A percentile compares a stretch with the other conserved stretches of the same genome.
phyloP scores from a whole-genome alignment of 1,284 basidiomycete species.

The Phylloboletellus chloephorus region DNA sequence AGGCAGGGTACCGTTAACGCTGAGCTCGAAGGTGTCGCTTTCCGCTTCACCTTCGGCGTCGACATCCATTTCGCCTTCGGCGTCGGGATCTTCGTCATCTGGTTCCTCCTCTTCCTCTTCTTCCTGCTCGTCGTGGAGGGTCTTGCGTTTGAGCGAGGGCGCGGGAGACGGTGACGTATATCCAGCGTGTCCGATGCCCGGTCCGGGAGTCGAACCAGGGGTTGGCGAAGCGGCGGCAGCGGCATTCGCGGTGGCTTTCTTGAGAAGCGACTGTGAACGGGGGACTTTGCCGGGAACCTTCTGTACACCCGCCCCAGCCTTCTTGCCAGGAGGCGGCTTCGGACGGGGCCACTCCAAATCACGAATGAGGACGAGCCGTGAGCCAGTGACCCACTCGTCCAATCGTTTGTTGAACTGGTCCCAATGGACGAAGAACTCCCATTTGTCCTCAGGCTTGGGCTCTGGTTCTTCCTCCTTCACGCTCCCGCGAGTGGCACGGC shows the following conservation, averaged over 20 bases:
- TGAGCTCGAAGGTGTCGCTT: slow-evolving; percentile 54
- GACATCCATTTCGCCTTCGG: slow-evolving; percentile 46
- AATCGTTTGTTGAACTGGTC: slow-evolving; percentile 97
- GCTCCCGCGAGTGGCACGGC: slow-evolving; percentile 36
- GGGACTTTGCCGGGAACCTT: slow-evolving; percentile 61
- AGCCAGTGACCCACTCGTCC: slow-evolving; percentile 96
- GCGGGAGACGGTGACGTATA: slow-evolving; percentile 56
- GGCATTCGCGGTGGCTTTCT: slow-evolving; percentile 74
- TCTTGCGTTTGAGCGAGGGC: slow-evolving; percentile 61
- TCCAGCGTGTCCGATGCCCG: slow-evolving; percentile 37
- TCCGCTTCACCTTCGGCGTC: slow-evolving; percentile 45
- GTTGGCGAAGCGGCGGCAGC: slow-evolving; percentile 47
- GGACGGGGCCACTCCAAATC: slow-evolving; percentile 98
- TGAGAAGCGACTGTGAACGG: slow-evolving; percentile 55
- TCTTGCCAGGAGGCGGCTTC: slow-evolving; percentile 56
- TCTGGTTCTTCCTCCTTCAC: slow-evolving; percentile 43
- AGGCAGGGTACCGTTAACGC: slow-evolving; percentile 37
- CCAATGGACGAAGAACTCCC: slow-evolving; percentile 97
- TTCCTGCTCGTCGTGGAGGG: slow-evolving; percentile 52
- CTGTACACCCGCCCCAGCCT: slow-evolving; percentile 40
- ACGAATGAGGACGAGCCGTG: slow-evolving; percentile 75
- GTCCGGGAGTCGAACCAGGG: slow-evolving; percentile 44
- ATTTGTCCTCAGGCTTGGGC: slow-evolving; percentile 65
- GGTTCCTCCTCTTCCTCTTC: slow-evolving; percentile 54
- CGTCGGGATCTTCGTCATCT: slow-evolving; percentile 55